Conservation (phyloP, 805 yeast genomes). For the Alloascoidea hylecoeti region DNA sequence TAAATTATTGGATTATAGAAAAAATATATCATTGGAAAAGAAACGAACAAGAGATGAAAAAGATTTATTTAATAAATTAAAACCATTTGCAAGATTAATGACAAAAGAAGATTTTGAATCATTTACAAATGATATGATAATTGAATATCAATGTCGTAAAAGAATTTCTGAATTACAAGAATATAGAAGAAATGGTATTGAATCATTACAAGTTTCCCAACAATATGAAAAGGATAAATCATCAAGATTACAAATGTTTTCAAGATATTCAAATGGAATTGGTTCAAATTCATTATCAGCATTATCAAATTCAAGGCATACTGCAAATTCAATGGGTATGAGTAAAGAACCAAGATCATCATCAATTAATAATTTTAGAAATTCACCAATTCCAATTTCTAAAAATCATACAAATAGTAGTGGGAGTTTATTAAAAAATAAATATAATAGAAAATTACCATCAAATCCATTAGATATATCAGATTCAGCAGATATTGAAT, state of each 20-base stretch:
- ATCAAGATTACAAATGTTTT: conserved; percentile 26
- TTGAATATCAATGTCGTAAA: conserved; percentile 65
- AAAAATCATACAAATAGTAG: conserved; percentile 1
- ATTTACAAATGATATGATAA: conserved; percentile 58
- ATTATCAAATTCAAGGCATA: conserved; percentile 18
- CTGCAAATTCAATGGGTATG: conserved; percentile 15
- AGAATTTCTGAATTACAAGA: conserved; percentile 85
- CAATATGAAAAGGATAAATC: conserved; percentile 84
- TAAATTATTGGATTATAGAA: conserved; percentile 70
- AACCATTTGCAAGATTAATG: conserved; percentile 73
- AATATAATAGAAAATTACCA: background rate
- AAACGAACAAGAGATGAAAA: conserved; percentile 81
- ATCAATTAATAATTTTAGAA: background rate
- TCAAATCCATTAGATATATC: conserved; percentile 21
- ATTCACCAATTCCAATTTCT: background rate
- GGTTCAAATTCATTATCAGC: conserved; percentile 6
- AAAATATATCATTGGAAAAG: conserved; percentile 71
- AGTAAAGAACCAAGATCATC: background rate
- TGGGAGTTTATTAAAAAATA: conserved; percentile 1
- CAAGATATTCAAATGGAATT: conserved; percentile 3
- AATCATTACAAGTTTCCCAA: conserved; percentile 67
- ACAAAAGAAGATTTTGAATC: conserved; percentile 68
- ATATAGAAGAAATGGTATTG: conserved; percentile 85
- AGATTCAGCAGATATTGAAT: conserved; percentile 68
- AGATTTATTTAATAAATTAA: conserved; percentile 59